phyloP scores from a whole-genome alignment of 2,329 filamentous ascomycete species.

The Neofusicoccum umdonicola region DNA sequence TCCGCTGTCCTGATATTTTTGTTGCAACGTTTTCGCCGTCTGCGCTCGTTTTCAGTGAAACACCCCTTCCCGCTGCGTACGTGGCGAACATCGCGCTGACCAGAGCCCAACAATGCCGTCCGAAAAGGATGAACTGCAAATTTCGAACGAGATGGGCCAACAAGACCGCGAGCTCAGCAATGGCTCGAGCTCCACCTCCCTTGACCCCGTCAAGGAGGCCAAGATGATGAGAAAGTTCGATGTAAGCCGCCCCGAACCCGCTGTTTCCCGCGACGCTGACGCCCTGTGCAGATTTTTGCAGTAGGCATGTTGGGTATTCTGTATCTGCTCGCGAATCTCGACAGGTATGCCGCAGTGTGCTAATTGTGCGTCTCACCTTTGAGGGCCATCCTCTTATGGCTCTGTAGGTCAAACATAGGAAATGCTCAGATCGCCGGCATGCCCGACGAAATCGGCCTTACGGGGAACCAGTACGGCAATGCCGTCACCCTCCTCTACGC shows the following conservation, averaged over 20 bases:
- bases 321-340: slow-evolving; percentile 17
- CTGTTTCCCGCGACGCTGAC: not conserved
- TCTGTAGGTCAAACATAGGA: slow-evolving; percentile 25
- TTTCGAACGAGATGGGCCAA: not conserved
- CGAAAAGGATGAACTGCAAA: slow-evolving; percentile 9
- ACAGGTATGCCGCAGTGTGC: slow-evolving; percentile 13
- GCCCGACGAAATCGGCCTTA: slow-evolving; percentile 5
- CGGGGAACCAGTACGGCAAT: slow-evolving; percentile 10
- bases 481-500: slow-evolving; percentile 63
- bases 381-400: slow-evolving; percentile 12
- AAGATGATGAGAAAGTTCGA: slow-evolving; percentile 16
- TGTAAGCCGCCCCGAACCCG: not conserved
- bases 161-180: slow-evolving; percentile 1
- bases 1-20: not conserved
- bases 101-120: slow-evolving; percentile 9
- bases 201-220: slow-evolving; percentile 14
- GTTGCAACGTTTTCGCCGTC: not conserved
- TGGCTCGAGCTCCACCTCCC: not conserved
- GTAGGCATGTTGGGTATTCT: slow-evolving; percentile 15
- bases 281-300: not conserved
- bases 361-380: not conserved
- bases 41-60: slow-evolving; percentile 6
- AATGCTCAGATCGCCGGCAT: slow-evolving; percentile 44
- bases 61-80: not conserved
- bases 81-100: not conserved